Base-by-base conservation (phyloP, 805 yeast species). In the Kodamaea nitidulidarum region DNA sequence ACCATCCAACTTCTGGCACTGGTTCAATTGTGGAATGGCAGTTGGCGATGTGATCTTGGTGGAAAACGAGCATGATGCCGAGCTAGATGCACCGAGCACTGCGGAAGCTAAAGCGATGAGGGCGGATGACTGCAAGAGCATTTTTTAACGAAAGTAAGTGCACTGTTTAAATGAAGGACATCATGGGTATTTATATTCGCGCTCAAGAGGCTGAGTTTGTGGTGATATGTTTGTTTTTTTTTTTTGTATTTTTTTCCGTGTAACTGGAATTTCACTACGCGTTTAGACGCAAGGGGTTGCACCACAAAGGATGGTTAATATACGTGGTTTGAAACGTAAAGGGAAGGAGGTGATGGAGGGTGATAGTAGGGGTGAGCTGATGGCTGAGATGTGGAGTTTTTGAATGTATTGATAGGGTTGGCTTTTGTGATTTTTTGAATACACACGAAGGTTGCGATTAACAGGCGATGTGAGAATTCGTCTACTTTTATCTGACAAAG, bases 1-100 rank as follows among this genome's bases (percentile, higher is more conserved):
- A 36, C 73, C 73, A 18, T 58, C 63, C 42, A 68, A 57, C 15
- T 71, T 67, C n/a, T 66, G 61, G 50, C 73, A 68, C 8, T 70
- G 46, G 43, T 56, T 60, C 39, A 68, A 51, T 37, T 45, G 49
- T 24, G 56, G 42, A 25, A 65, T 49, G 17, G 61, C 70, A 31
- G 67, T 51, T 24, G 70, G 56, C n/a, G 61, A 70, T 16, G 67
- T 56, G 41, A 68, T 56, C 42, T 70, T 64, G 37, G 63, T 60
- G 42, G 64, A 60, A 43, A 62, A 61, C 10, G 71, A 65, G 50
- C 73, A 68, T n/a, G 40, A 34, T 20, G 44, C 47, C 27, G 36
- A 25, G 14, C 29, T 18, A 21, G 39, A 22, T 2, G 41, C 41
- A 20, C 33, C 37, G 22, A 32, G 20, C 11, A 22, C 32, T 7